Evolutionary conservation across 2,329 filamentous ascomycete genomes (phyloP), one percentile per base, ranked within the genome.

Genomic region (Chrysoporthe deuterocubensis): DNA sequence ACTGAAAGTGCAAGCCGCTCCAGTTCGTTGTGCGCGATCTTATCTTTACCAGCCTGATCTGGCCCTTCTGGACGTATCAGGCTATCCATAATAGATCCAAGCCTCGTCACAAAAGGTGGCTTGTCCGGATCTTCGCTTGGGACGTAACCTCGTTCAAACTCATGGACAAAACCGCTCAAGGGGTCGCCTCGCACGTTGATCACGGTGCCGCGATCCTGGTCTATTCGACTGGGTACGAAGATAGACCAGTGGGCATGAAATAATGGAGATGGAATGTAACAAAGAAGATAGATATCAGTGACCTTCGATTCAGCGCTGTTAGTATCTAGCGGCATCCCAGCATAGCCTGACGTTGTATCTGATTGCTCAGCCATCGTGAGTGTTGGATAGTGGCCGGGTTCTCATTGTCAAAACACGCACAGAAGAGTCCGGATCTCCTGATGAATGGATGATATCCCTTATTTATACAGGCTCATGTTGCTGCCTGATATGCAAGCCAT

Each of bases 211-310:
- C 52, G 61, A 5, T 34, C n/a, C 37, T 59, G 32, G 1, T 46
- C 16, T 40, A 42, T 32, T 40, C 57, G 32, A 2, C 56, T 26
- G 16, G 59, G 59, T 16, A 67, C n/a, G 59, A 63, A 67, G 9
- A 67, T 8, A 11, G 65, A 43, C 65, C 65, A 67, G 7, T 67
- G 59, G 13, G 65, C 59, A 44, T 67, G 50, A n/a, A 67, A 67
- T n/a, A 67, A 57, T 4, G 59, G 65, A 8, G 65, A 67, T 13
- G 65, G 65, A 26, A 67, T 16, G 16, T 67, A 67, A 16, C 65
- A 67, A 40, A 67, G 65, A 37, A 67, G 65, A 32, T 48, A 67
- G 21, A 67, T 44, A 5, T 52, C 65, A 4, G 48, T 18, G 16
- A 14, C 7, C 5, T 9, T 42, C 21, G 34, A 40, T 40, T 40